Evolutionary conservation across 306 rosid genomes (phyloP).

Genomic region (Argentina anserina): DNA sequence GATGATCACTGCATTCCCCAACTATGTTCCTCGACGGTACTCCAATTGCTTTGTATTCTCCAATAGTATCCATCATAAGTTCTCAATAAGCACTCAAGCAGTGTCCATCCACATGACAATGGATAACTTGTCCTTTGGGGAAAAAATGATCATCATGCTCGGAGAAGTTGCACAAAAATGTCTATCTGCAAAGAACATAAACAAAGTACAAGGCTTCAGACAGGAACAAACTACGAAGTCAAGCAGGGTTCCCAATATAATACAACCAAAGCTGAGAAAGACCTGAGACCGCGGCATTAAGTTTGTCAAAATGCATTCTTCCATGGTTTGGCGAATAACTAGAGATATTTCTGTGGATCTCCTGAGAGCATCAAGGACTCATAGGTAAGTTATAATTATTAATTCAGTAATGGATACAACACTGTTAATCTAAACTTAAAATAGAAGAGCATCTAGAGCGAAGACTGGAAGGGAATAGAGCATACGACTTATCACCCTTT

Average conservation of each 20-base stretch:
- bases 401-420: neutral
- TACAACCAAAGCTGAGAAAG: constrained; percentile 56
- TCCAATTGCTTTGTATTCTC: constrained; percentile 80
- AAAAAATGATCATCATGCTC: constrained; percentile 42
- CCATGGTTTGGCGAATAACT: constrained; percentile 90
- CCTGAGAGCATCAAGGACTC: constrained; percentile 42
- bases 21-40: constrained; percentile 53
- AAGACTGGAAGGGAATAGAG: constrained; percentile 1
- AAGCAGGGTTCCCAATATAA: constrained; percentile 20
- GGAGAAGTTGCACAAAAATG: constrained; percentile 88
- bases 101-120: neutral
- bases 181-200: constrained; percentile 55
- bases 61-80: constrained; percentile 48
- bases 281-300: constrained; percentile 95
- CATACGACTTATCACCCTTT: constrained; percentile 77
- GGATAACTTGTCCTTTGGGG: neutral
- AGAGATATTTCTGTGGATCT: constrained; percentile 90
- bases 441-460: neutral
- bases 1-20: too few species aligned
- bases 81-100: neutral
- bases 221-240: constrained; percentile 2
- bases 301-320: constrained; percentile 76
- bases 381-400: constrained; percentile 7
- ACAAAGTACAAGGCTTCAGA: constrained; percentile 23
- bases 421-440: neutral